These are phyloP conservation scores for Nectriaceae sp. DNA, from an alignment of 2,329 filamentous ascomycete genomes.

Conservation along the genomic window DNA sequence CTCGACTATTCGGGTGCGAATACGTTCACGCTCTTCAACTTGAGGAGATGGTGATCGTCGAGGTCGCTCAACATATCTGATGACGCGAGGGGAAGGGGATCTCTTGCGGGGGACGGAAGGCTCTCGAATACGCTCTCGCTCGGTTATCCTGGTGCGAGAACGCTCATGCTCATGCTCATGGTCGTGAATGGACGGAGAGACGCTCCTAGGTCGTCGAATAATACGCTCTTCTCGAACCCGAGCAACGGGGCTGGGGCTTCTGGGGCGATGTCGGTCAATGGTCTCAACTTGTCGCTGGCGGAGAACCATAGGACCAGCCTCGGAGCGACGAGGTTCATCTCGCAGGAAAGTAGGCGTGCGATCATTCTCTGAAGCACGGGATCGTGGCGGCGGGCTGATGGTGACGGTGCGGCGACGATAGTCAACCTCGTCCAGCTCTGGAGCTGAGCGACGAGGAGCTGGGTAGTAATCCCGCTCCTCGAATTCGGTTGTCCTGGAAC, in stretches of 20 bases:
- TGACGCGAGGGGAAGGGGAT: slow-evolving; percentile 41
- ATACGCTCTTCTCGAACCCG: slow-evolving; percentile 46
- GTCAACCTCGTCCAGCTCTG: slow-evolving; percentile 40
- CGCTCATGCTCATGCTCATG: slow-evolving; percentile 33
- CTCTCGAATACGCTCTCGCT: slow-evolving; percentile 41
- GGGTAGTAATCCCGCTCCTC: slow-evolving; percentile 49
- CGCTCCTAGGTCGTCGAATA: slow-evolving; percentile 45
- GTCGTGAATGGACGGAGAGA: slow-evolving; percentile 38
- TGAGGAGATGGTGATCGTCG: slow-evolving; percentile 37
- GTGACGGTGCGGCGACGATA: slow-evolving; percentile 34
- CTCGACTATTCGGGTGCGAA: slow-evolving; percentile 52
- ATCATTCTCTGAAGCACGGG: slow-evolving; percentile 36
- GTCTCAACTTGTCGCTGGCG: slow-evolving; percentile 58
- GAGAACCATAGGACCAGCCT: slow-evolving; percentile 55
- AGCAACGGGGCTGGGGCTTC: slow-evolving; percentile 44
- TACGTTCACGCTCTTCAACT: slow-evolving; percentile 45
- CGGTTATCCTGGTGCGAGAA: slow-evolving; percentile 37
- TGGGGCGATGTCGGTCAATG: slow-evolving; percentile 49
- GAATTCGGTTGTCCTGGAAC: slow-evolving; percentile 38
- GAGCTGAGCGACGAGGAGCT: slow-evolving; percentile 36
- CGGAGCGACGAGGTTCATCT: slow-evolving; percentile 48
- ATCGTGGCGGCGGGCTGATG: slow-evolving; percentile 45
- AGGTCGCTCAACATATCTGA: slow-evolving; percentile 43
- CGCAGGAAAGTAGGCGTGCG: slow-evolving; percentile 54
- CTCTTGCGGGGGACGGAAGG: slow-evolving; percentile 35